Base-by-base conservation (phyloP, 805 yeast species). In the Pichia heedii region DNA sequence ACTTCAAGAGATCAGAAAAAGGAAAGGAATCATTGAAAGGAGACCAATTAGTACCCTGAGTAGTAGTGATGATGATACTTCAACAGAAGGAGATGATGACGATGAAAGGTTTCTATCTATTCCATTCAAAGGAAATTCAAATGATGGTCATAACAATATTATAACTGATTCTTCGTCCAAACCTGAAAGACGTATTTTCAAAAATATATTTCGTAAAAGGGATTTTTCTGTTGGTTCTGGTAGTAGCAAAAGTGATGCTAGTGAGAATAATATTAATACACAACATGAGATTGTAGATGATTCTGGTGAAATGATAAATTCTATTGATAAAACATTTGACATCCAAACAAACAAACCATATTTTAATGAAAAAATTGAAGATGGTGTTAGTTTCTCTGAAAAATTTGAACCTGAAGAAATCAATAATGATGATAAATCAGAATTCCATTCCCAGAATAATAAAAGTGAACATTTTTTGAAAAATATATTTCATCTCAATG, bases 61-160 rank as follows among this genome's bases (percentile, higher is more conserved):
- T 36, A 46, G 50, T 20, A 41, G 43, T 2, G 50, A 46, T 21
- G 62, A 52, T 13, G 65, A 56, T 35, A 58, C 51, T 20, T 56
- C 65, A 1, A 59, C 65, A 5, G 34, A 40, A 9, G 18, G 15
- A 15, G 37, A 22, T 11, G n/a, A 15, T 18, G 45, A 41, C 12
- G 46, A 35, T 15, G 45, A 38, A 19, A 38, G 22, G n/a, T n/a
- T n/a, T n/a, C n/a, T n/a, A n/a, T n/a, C n/a, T n/a, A n/a, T n/a
- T n/a, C n/a, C n/a, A n/a, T n/a, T n/a, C n/a, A n/a, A n/a, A n/a
- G n/a, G n/a, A 15, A 36, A 19, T 13, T 22, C 33, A 4, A 26
- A 43, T 6, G n/a, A 29, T 20, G 30, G n/a, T 41, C 49, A 22
- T 32, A 30, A 22, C 6, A 12, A 44, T 4, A 19, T 37, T 3